Evolutionary conservation across 2,329 filamentous ascomycete genomes (phyloP).

Genomic region (Aspergillus sp.): DNA sequence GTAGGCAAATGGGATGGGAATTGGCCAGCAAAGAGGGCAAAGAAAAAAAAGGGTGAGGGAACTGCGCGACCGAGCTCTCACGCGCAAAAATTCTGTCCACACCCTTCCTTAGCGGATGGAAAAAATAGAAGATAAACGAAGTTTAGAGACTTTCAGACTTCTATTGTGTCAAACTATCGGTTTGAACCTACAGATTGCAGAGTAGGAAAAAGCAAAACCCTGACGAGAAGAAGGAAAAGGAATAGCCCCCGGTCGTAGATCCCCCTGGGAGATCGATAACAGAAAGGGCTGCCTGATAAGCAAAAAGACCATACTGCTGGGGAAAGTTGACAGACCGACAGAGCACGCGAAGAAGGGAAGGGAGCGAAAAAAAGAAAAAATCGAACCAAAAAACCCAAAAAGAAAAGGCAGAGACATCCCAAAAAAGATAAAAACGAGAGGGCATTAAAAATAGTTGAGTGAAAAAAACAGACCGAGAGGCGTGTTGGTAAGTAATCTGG

Average conservation of each 20-base stretch:
- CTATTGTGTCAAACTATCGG: slow-evolving; percentile 8
- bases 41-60: slow-evolving; percentile 4
- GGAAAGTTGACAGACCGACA: not conserved
- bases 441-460: not conserved
- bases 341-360: not conserved
- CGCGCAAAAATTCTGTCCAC: not conserved
- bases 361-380: not conserved
- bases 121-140: not conserved
- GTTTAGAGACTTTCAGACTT: not conserved
- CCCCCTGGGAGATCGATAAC: slow-evolving; percentile 29
- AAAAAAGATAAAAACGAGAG: not conserved
- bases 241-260: slow-evolving; percentile 24
- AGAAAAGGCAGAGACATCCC: not conserved
- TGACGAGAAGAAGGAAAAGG: slow-evolving; percentile 11
- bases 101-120: not conserved
- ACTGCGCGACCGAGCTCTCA: slow-evolving; percentile 4
- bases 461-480: not conserved
- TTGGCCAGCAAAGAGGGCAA: slow-evolving; percentile 6
- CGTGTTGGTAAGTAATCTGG: slow-evolving; percentile 10
- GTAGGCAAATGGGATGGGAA: slow-evolving; percentile 12
- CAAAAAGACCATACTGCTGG: slow-evolving; percentile 16
- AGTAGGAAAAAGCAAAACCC: slow-evolving; percentile 13
- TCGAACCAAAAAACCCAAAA: not conserved
- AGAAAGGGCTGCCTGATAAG: slow-evolving; percentile 19
- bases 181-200: slow-evolving; percentile 7